Evolutionary conservation across 306 rosid species (phyloP), one percentile per base, ranked within the genome.

Genomic region (Cicer pinnatifidum): DNA sequence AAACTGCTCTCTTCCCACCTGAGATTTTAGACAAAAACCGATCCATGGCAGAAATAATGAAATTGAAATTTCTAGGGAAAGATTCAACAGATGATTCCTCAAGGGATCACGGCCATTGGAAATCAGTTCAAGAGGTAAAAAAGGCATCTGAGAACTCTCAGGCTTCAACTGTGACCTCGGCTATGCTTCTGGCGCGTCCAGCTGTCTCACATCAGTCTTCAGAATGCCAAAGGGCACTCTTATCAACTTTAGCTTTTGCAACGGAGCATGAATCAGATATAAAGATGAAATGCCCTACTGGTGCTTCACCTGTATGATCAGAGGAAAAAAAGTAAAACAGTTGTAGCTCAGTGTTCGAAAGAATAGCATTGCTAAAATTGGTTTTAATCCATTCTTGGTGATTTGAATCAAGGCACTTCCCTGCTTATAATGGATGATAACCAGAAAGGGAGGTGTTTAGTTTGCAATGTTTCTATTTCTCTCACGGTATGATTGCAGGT

Each of bases 241-340:
- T 78, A 39, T 89, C 96, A 2, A 89, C 92, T 20, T 80, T 85
- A 45, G 87, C 92, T 65, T 93, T 91, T 84, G 97, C 97, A 10
- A 85, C 91, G 8, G 86, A 87, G 77, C 83, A 73, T 79, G 90
- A 83, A 62, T 82, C 85, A 63, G 73, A 72, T 75, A 82, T 83
- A 73, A 89, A 81, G 68, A 63, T 79, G 57, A 83, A 83, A 69
- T 52, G 3, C 43, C 62, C 82, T n/a, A 9, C 67, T 56, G 72
- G 67, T 33, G 51, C 59, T 66, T 56, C 76, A 7, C 39, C 44
- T 23, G 20, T 59, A 60, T 59, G 44, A 46, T 35, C 54, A 1
- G 77, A 68, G 41, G 64, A 57, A 63, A 72, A 57, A 37, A 79
- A 75, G 67, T 82, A 73, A 11, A 20, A 59, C 69, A 35, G 51